These are phyloP conservation scores for Hypoxylon sp. DNA, from an alignment of 2,329 filamentous ascomycete species.

Conservation along the genomic window DNA sequence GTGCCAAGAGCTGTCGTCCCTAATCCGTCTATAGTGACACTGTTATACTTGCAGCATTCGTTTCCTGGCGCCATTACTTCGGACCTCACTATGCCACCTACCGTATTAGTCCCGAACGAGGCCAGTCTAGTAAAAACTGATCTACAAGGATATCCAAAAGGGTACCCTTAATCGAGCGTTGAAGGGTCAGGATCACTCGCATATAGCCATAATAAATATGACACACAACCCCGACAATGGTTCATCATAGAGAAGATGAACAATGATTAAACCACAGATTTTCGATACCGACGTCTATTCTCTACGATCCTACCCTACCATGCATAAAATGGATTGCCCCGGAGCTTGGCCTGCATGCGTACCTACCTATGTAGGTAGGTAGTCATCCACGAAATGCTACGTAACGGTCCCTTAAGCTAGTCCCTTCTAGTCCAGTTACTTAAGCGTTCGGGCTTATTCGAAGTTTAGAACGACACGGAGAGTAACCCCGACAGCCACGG, in stretches of 20 bases:
- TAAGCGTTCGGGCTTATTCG: background rate
- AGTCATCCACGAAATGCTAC: conserved; percentile 8
- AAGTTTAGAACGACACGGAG: conserved; percentile 12
- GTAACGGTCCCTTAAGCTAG: conserved; percentile 4
- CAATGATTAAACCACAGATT: conserved; percentile 5
- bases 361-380: too few relatives aligned
- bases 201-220: conserved; percentile 31
- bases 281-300: background rate
- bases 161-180: conserved; percentile 8
- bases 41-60: background rate
- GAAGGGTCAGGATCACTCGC: conserved; percentile 22
- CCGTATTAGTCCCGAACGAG: background rate
- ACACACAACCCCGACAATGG: conserved; percentile 18
- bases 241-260: background rate
- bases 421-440: conserved; percentile 8
- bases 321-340: conserved; percentile 10
- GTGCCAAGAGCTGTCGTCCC: background rate
- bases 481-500: conserved; percentile 2
- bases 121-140: background rate
- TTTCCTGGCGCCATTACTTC: background rate
- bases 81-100: background rate
- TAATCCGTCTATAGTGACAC: conserved; percentile 4
- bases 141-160: background rate
- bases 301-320: conserved; percentile 10
- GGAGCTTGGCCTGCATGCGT: conserved; percentile 8